phyloP scores from a whole-genome alignment of 2,329 filamentous ascomycete genomes.

The Coniochaeta prunicola region DNA sequence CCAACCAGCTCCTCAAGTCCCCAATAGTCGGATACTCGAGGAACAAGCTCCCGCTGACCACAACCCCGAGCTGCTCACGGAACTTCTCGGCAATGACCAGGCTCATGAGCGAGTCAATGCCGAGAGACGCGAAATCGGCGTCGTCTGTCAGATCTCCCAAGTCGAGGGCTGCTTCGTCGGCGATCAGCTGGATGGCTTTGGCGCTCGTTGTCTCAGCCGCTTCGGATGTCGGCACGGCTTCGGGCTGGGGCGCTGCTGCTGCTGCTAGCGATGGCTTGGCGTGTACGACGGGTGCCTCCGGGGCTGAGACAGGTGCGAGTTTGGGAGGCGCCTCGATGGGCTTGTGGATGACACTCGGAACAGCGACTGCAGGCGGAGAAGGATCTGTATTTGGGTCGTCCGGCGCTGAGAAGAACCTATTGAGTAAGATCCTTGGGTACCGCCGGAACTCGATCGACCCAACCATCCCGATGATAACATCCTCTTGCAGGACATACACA shows the following conservation, averaged over 20 bases:
- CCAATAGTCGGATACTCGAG: constrained; percentile 26
- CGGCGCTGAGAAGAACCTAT: constrained; percentile 29
- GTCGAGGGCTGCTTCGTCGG: constrained; percentile 50
- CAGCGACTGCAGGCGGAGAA: not conserved
- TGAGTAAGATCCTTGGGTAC: constrained; percentile 26
- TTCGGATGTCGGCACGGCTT: not conserved
- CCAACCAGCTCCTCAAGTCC: constrained; percentile 20
- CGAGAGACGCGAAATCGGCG: constrained; percentile 24
- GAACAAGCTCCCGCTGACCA: constrained; percentile 22
- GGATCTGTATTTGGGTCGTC: constrained; percentile 11
- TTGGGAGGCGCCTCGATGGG: not conserved
- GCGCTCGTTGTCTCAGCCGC: constrained; percentile 20
- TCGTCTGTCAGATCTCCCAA: constrained; percentile 34
- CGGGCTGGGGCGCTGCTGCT: not conserved
- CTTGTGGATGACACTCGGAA: not conserved
- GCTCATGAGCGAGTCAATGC: constrained; percentile 29
- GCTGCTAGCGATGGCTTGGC: not conserved
- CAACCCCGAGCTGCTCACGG: constrained; percentile 12
- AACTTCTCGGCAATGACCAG: constrained; percentile 26
- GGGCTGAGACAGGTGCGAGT: not conserved
- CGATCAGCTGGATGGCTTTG: constrained; percentile 31
- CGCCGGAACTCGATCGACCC: constrained; percentile 27
- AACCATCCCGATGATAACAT: constrained; percentile 23
- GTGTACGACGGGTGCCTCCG: not conserved
- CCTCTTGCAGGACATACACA: constrained; percentile 26